Evolutionary conservation across 2,329 filamentous ascomycete genomes (phyloP).

Genomic region (Lasiodiplodia sp.): DNA sequence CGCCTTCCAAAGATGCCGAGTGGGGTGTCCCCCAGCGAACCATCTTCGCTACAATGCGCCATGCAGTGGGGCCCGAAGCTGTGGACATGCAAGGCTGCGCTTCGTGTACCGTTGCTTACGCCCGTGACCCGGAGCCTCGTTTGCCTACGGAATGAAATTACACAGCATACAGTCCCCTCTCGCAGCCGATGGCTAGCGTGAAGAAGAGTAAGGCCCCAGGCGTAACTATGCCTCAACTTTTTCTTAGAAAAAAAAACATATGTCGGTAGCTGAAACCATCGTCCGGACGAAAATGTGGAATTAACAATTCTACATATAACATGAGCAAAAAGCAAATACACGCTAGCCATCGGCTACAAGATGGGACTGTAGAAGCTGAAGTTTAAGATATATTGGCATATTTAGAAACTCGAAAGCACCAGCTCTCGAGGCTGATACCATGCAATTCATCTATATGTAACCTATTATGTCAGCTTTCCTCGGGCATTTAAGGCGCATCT

Average conservation of each 20-base stretch:
- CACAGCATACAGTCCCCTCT: not conserved
- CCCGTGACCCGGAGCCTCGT: not conserved
- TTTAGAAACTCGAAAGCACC: no score
- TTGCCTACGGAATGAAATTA: not conserved
- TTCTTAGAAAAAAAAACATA: no score
- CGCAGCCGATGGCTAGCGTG: no score
- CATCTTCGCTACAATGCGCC: not conserved
- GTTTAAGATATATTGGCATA: no score
- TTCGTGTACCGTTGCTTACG: not conserved
- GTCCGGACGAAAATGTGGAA: no score
- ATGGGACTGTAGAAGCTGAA: not conserved
- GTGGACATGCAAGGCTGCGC: not conserved
- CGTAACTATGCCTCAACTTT: no score
- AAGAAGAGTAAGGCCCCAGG: no score
- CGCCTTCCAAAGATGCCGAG: not conserved
- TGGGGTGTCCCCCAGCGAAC: not conserved
- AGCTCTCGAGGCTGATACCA: no score
- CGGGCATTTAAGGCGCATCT: not conserved
- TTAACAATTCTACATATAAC: no score
- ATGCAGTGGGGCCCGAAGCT: slow-evolving; percentile 3
- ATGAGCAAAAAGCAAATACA: no score
- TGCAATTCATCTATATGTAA: not conserved
- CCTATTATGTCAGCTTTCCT: slow-evolving; percentile 1
- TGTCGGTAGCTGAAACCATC: no score
- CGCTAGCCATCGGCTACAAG: no score